Evolutionary conservation across 2,329 filamentous ascomycete genomes (phyloP).

Genomic region (Aspergillus japonicus): DNA sequence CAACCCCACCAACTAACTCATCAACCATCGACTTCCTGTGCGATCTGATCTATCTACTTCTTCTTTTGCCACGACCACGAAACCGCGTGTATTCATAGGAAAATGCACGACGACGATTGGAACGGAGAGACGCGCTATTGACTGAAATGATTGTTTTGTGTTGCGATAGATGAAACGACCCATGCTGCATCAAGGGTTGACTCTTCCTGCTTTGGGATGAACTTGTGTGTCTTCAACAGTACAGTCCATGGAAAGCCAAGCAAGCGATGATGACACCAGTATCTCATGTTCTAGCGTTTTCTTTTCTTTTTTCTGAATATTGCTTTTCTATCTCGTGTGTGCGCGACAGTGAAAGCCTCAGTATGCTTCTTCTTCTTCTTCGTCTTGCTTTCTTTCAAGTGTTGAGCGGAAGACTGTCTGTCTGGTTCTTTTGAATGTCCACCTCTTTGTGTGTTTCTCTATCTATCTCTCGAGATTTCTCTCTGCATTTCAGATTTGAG

Average conservation of each 20-base stretch:
- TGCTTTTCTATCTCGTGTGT: neutral
- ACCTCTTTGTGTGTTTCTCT: constrained; percentile 5
- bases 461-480: neutral
- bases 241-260: neutral
- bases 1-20: constrained; percentile 8
- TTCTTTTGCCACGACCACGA: constrained; percentile 8
- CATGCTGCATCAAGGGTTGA: neutral
- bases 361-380: constrained; percentile 8
- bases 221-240: neutral
- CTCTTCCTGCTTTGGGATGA: constrained; percentile 14
- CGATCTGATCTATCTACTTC: constrained; percentile 5
- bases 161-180: constrained; percentile 21
- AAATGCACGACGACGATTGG: constrained; percentile 23
- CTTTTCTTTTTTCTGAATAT: constrained; percentile 10
- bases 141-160: constrained; percentile 19
- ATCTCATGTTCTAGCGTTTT: neutral
- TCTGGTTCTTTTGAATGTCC: constrained; percentile 1
- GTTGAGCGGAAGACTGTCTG: neutral
- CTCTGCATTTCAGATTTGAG: neutral
- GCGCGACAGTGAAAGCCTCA: constrained; percentile 9
- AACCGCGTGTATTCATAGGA: neutral
- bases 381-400: constrained; percentile 10
- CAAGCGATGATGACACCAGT: neutral
- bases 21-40: constrained; percentile 5
- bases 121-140: constrained; percentile 25